Percentiles rank a stretch among this genome's conserved stretches.
Evolutionary conservation across 257 asterid genomes (phyloP).

Genomic region (Rehmannia glutinosa): DNA sequence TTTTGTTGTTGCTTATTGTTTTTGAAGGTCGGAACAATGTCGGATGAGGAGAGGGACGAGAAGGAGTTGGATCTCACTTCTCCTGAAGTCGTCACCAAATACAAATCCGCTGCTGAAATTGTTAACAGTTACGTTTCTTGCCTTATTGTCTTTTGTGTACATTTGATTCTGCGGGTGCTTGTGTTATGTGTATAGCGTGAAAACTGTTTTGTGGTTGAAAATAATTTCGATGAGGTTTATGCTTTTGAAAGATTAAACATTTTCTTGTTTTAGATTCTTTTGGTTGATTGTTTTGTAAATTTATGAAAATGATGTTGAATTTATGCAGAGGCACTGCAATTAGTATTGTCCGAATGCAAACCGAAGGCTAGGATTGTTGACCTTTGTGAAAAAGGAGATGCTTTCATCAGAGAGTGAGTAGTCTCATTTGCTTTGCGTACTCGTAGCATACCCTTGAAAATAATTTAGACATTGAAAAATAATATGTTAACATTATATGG

Average conservation of each 20-base stretch:
- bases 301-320: not conserved
- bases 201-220: not conserved
- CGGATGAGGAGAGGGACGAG: constrained; percentile 92
- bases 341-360: constrained; percentile 67
- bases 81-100: constrained; percentile 80
- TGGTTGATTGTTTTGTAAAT: not conserved
- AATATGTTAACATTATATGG: not conserved
- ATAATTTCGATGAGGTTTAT: too few species aligned
- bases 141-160: not conserved
- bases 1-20: not conserved
- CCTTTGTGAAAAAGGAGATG: constrained; percentile 77
- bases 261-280: not conserved
- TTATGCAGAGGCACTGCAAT: constrained; percentile 75
- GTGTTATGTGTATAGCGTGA: not conserved
- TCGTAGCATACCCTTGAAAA: not conserved
- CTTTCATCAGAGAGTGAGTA: constrained; percentile 65
- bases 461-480: not conserved
- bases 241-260: not conserved
- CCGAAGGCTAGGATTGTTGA: constrained; percentile 65
- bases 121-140: constrained; percentile 56
- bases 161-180: not conserved
- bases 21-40: constrained; percentile 44
- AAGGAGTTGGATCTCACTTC: constrained; percentile 85
- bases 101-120: constrained; percentile 84
- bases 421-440: not conserved